These are phyloP conservation scores for Microsporum canis DNA, from an alignment of 2,329 filamentous ascomycete species.

Conservation along the genomic window DNA sequence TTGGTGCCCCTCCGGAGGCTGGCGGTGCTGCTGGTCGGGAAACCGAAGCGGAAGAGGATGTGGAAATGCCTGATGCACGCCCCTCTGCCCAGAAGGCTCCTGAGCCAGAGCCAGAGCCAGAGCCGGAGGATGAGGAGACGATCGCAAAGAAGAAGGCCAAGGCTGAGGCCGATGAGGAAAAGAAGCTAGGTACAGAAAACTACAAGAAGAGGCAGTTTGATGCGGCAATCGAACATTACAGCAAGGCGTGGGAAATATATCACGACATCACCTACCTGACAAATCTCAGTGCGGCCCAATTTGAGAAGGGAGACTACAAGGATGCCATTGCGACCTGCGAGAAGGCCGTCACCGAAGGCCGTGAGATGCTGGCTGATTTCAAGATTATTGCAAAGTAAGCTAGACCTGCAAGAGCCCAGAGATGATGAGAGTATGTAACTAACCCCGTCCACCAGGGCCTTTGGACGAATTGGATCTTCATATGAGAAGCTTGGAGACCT, in stretches of 20 bases:
- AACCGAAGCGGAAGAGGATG: constrained; percentile 55
- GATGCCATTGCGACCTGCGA: constrained; percentile 77
- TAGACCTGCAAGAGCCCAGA: not conserved
- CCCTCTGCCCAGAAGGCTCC: constrained; percentile 33
- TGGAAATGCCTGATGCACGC: constrained; percentile 63
- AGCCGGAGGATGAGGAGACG: constrained; percentile 70
- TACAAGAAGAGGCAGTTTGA: constrained; percentile 99
- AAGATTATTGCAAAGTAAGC: constrained; percentile 86
- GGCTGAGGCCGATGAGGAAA: constrained; percentile 85
- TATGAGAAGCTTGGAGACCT: constrained; percentile 85
- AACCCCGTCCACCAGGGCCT: constrained; percentile 43
- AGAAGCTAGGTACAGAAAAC: constrained; percentile 81
- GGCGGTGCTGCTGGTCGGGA: constrained; percentile 29
- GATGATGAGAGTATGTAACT: not conserved
- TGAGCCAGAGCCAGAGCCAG: constrained; percentile 39
- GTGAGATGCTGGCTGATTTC: constrained; percentile 85
- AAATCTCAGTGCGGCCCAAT: constrained; percentile 87
- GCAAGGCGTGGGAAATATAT: constrained; percentile 83
- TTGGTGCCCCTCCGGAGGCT: constrained; percentile 44
- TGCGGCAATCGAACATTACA: constrained; percentile 85
- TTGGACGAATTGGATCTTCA: constrained; percentile 83
- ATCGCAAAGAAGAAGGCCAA: constrained; percentile 79
- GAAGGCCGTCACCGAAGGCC: constrained; percentile 80
- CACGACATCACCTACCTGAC: constrained; percentile 98
- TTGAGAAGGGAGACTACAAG: constrained; percentile 91